Conservation (phyloP, 75 land plant species). For the Larix kaempferi region DNA sequence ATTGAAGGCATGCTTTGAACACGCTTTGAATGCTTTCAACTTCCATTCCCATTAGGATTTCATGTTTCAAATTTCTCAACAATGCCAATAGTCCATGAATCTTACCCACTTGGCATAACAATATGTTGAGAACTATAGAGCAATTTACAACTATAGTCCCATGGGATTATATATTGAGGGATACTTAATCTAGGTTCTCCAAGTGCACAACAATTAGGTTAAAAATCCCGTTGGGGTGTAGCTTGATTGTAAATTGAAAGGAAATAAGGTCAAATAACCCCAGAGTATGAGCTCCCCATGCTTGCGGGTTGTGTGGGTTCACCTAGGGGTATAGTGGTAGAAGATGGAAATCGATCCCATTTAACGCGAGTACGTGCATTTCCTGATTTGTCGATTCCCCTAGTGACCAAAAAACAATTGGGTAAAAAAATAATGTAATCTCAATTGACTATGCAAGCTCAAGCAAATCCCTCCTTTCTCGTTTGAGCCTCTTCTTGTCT, state of each 20-base stretch:
- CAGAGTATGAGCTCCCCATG: too few species aligned
- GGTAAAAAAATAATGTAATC: constrained; percentile 19
- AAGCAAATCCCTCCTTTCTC: constrained; percentile 17
- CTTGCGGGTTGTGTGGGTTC: too few species aligned
- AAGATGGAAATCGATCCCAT: too few species aligned
- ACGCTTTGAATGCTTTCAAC: constrained; percentile 25
- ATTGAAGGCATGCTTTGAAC: constrained; percentile 18
- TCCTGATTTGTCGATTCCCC: too few species aligned
- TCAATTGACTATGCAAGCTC: constrained; percentile 21
- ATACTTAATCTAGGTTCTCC: constrained; percentile 11
- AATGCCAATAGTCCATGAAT: constrained; percentile 18
- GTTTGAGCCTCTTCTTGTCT: not conserved
- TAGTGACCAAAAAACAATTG: too few species aligned
- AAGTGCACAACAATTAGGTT: too few species aligned
- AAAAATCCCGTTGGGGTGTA: too few species aligned
- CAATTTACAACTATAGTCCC: constrained; percentile 33
- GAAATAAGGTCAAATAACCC: too few species aligned
- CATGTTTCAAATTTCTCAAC: constrained; percentile 15
- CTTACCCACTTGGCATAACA: constrained; percentile 15
- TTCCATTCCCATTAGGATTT: constrained; percentile 23
- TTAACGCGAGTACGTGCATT: too few species aligned
- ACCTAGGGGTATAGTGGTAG: too few species aligned
- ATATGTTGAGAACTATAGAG: constrained; percentile 17
- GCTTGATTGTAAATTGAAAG: too few species aligned
- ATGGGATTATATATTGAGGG: constrained; percentile 8